Evolutionary conservation across 139 green algal genomes (phyloP), one percentile per base, ranked within the genome.

Genomic region (Volvox africanus): DNA sequence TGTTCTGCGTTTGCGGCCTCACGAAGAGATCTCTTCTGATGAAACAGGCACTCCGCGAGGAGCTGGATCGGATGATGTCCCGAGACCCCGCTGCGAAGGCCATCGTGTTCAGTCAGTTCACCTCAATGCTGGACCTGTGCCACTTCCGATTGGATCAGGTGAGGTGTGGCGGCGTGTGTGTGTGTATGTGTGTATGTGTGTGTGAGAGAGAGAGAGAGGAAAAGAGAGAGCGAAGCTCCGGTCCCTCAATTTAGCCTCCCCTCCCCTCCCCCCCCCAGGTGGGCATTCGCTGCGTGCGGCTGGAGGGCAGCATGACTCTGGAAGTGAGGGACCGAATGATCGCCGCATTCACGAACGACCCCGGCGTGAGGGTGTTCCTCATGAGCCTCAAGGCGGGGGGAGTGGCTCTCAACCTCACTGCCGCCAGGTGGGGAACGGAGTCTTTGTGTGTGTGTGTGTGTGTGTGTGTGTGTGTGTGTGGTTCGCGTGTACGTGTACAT

Each of bases 101-200:
- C 71, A 97, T 99, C 55, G 96, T 99, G 61, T 99, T 99, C 95
- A 94, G 65, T 50, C 98, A 99, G 96, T 99, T 99, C 96, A 99
- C 98, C 11, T 97, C 92, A 91, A 98, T 99, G 95, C 94, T 99
- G 77, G 97, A 99, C 79, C 93, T 99, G 24, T 94, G 96, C 71
- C 88, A 95, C 50, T 97, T 94, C 92, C 92, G 97, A 16, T 94
- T 99, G 77, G 86, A 97, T 76, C 94, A 97, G 96, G 96, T 97
- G 85, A 55, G 44, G 44, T 55, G 44, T 55, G 44, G 5, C 44
- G 44, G 44, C 9, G 44, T n/a, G n/a, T n/a, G 44, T 55, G 44
- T 9, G 44, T 55, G 5, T 55, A 14, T 14, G 44, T 9, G 44
- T 55, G 44, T 55, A 9, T 55, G 44, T 55, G 44, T 55, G 44